Conservation (phyloP, 1,139 yeast species). For the Debaryomyces udenii region DNA sequence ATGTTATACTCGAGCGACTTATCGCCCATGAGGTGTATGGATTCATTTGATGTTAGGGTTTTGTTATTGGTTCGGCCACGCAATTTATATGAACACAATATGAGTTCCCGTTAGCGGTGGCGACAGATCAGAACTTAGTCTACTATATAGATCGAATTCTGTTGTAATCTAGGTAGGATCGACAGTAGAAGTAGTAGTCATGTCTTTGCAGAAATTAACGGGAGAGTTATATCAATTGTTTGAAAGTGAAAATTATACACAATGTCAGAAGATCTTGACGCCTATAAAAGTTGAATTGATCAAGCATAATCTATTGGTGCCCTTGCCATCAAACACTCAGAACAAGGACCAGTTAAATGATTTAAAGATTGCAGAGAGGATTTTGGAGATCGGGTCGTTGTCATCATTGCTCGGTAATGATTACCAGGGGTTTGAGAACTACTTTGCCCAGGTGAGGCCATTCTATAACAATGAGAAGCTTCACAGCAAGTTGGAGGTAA, state of each 20-base stretch:
- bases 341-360: slow-evolving; percentile 59
- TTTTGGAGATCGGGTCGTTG: slow-evolving; percentile 86
- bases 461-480: slow-evolving; percentile 60
- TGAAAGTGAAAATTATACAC: slow-evolving; percentile 59
- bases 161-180: no score
- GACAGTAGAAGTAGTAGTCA: slow-evolving; percentile 14
- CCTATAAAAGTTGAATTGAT: slow-evolving; percentile 79
- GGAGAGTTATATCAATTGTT: slow-evolving; percentile 68
- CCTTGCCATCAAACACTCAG: slow-evolving; percentile 47
- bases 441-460: slow-evolving; percentile 74
- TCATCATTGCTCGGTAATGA: slow-evolving; percentile 67
- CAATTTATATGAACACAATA: neutral
- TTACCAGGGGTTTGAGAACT: slow-evolving; percentile 68
- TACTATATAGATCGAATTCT: no score
- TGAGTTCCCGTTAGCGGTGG: neutral
- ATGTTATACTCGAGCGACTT: no score
- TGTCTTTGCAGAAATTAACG: slow-evolving; percentile 59
- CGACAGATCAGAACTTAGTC: neutral
- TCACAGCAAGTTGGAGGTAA: slow-evolving; percentile 56
- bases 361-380: slow-evolving; percentile 74
- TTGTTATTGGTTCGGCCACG: neutral
- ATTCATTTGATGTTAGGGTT: neutral
- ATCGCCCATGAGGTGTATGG: no score
- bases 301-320: slow-evolving; percentile 75
- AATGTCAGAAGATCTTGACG: slow-evolving; percentile 64